Evolutionary conservation across 2,329 filamentous ascomycete species (phyloP), one percentile per base, ranked within the genome.

Genomic region (Xylaria polymorpha): DNA sequence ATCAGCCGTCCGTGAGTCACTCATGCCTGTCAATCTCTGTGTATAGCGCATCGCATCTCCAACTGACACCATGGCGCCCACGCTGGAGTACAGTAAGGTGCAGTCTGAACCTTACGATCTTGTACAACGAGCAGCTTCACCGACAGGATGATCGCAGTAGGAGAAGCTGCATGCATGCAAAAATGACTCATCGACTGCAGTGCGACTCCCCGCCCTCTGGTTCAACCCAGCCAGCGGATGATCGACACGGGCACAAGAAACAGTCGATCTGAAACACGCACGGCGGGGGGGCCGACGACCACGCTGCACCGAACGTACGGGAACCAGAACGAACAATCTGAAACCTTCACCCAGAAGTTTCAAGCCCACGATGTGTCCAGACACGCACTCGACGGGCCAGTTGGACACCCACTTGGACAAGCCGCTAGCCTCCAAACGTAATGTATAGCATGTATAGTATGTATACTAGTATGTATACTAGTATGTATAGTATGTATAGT

Each of bases 251-350:
- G 32, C 60, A 44, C 60, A 32, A 50, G 60, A 41, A 25, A 53
- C 59, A 56, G 43, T 8, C 44, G 74, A 76, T 74, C 71, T 76
- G 74, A 76, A 76, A 76, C 74, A 64, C 53, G 58, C 56, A 7
- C 55, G 50, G 35, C 10, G 58, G 46, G 46, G 22, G n/a, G 39
- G 48, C 32, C 6, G 10, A 5, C 18, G 58, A n/a, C 66, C 60
- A 67, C 68, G 63, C 67, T 66, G 68, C 70, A 66, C 65, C 70
- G 68, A 72, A 72, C 63, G 56, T 62, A 68, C 67, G 70, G 70
- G 51, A 71, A 57, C 63, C 50, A 68, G 69, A 60, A 44, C 69
- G 67, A 72, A 72, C 46, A 66, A 73, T 66, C 60, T 75, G 74
- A 75, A 75, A 76, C 74, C 53, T 46, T 44, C 48, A 44, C 56